These are phyloP conservation scores for Periconia sp. DNA, from an alignment of 2,329 filamentous ascomycete species.

Conservation along the genomic window DNA sequence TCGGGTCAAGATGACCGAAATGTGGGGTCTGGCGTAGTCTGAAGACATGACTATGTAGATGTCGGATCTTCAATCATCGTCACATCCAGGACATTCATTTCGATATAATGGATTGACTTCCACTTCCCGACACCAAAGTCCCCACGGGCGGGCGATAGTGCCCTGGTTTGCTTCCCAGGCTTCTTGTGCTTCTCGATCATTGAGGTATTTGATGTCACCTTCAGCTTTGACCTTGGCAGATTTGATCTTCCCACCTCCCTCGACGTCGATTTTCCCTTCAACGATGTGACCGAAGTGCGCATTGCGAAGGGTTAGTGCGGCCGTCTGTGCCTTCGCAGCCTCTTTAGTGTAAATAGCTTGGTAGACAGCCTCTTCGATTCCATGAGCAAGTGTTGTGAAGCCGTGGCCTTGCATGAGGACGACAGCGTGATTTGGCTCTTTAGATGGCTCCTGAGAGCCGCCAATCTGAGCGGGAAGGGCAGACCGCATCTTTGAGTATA, in stretches of 20 bases:
- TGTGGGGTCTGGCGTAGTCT: too few relatives aligned
- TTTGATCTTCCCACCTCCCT: slow-evolving; percentile 48
- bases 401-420: slow-evolving; percentile 54
- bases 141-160: slow-evolving; percentile 49
- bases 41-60: too few relatives aligned
- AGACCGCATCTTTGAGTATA: slow-evolving; percentile 45
- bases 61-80: too few relatives aligned
- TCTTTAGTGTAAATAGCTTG: slow-evolving; percentile 52
- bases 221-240: slow-evolving; percentile 49
- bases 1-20: too few relatives aligned
- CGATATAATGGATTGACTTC: slow-evolving; percentile 46
- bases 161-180: slow-evolving; percentile 45
- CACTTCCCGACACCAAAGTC: slow-evolving; percentile 52
- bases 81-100: slow-evolving; percentile 45
- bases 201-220: slow-evolving; percentile 51
- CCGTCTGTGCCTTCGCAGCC: slow-evolving; percentile 49
- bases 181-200: slow-evolving; percentile 50
- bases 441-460: slow-evolving; percentile 35
- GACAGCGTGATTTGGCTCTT: slow-evolving; percentile 43
- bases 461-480: slow-evolving; percentile 43
- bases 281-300: slow-evolving; percentile 44
- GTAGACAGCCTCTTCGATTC: slow-evolving; percentile 54
- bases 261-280: slow-evolving; percentile 47
- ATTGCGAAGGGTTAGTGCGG: slow-evolving; percentile 41
- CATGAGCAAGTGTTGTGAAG: slow-evolving; percentile 50